Base-by-base conservation (phyloP, 495 filamentous ascomycete species). In the Lasiosphaeria hispida region DNA sequence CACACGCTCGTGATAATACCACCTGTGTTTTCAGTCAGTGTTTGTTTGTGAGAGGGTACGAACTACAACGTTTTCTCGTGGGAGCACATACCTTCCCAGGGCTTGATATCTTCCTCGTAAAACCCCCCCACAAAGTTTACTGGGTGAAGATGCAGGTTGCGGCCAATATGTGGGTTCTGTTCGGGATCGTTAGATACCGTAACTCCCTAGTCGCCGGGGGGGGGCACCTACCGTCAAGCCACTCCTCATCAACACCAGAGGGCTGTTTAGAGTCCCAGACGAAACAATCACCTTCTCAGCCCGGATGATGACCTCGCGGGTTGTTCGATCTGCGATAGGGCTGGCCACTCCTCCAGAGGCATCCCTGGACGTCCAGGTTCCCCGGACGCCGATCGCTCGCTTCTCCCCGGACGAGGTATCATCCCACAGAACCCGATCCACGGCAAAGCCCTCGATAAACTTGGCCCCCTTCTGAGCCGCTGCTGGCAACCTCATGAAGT, bases 201-300 rank as follows among this genome's bases (percentile, higher is more conserved):
- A 4, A 40, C 7, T 0, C 5, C 9, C 14, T n/a, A 11, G 9
- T 0, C 35, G 38, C 3, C n/a, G 19, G 13, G 10, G 7, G 19
- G 13, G 10, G 7, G 0, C 1, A 61, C 71, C 53, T 65, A 81
- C 81, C 63, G 74, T 77, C 14, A 84, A 53, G 18, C 91, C 89
- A 55, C 89, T 92, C 33, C 86, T 87, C 61, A 85, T 72, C 40
- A 96, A 75, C 6, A 97, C 66, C 1, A 94, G 68, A 3, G 92
- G 92, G 53, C 84, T 89, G 53, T 89, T 80, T 47, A 97, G 71
- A 1, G 85, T 81, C 7, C 92, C 92, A 40, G 79, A 79, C 1
- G 88, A 87, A 10, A 96, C 71, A 18, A 97, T 81, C 0, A 96
- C 90, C 61, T 85, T 88, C 76, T 91, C 92, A 0, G 92, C 91